Base-by-base conservation (phyloP, 2,329 filamentous ascomycete genomes). In the Ophiocordyceps camponoti-floridani region DNA sequence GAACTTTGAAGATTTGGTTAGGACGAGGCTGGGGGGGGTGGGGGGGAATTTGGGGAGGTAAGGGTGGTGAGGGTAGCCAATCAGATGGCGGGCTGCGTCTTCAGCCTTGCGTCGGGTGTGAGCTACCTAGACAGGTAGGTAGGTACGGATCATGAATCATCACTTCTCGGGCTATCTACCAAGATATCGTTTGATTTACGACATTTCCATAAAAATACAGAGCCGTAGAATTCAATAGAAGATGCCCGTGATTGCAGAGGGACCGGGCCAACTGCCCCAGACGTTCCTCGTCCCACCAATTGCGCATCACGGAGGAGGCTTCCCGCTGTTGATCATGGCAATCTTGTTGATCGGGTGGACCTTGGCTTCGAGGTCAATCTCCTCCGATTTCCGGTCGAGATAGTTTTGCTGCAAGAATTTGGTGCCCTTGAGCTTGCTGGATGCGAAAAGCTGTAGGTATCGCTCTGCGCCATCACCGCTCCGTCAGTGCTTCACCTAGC, bases 331-430 rank as follows among this genome's bases (percentile, higher is more conserved):
- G 41, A 64, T 49, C 54, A 58, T 62, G 50, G 58, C 57, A 46
- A 64, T 56, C 56, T 59, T 62, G 57, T 67, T 52, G 52, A 53
- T 58, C 45, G 60, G 56, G 54, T 64, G 61, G 40, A 64, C 61
- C 54, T 60, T 62, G 47, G 60, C 61, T 42, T 54, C 58, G 44
- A 57, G 49, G 48, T 64, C 62, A 45, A 62, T 48, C 46, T 62
- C 58, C 50, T 62, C 55, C 37, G 65, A 63, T 55, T 66, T 60
- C 66, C 79, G 71, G 44, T 68, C 62, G 48, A 79, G 59, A 63
- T 84, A 84, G 67, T 87, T 86, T 59, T 83, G 79, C 65, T 88
- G 83, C 57, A 86, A 67, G 54, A 85, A 87, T 51, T 85, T 68
- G 62, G 84, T 85, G 47, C 84, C 84, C 67, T 77, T 81, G 60